Conservation (phyloP, 2,329 filamentous ascomycete genomes). For the Penicillium oxalicum region DNA sequence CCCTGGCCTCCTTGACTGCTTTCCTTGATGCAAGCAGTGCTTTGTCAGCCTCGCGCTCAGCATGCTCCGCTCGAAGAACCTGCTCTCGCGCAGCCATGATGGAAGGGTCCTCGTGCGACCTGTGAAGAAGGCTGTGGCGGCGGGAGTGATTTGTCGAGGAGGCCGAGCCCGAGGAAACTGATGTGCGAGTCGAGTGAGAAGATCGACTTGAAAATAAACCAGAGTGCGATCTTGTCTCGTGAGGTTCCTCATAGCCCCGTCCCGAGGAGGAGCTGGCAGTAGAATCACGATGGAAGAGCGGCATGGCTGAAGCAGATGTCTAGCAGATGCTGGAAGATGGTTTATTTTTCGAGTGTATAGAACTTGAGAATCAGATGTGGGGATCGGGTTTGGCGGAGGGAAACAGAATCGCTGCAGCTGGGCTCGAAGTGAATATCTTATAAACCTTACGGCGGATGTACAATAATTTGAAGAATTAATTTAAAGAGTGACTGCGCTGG, state of each 20-base stretch:
- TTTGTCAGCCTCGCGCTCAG: slow-evolving; percentile 60
- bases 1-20: slow-evolving; percentile 57
- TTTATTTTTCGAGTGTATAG: no score
- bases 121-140: slow-evolving; percentile 36
- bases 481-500: no score
- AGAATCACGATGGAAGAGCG: slow-evolving; percentile 20
- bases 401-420: no score
- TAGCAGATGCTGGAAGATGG: no score
- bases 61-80: slow-evolving; percentile 56
- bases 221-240: slow-evolving; percentile 18
- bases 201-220: slow-evolving; percentile 35
- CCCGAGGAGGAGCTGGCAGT: slow-evolving; percentile 19
- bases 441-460: no score
- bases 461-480: no score
- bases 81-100: slow-evolving; percentile 58
- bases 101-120: slow-evolving; percentile 53
- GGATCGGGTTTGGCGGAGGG: no score
- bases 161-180: slow-evolving; percentile 17
- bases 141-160: slow-evolving; percentile 23
- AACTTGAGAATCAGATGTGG: no score
- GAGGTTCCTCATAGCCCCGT: slow-evolving; percentile 13
- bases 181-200: slow-evolving; percentile 27
- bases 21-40: slow-evolving; percentile 54
- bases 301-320: slow-evolving; percentile 8
- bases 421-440: no score